Base-by-base conservation (phyloP, 1,139 yeast species). In the Zygosaccharomyces pseudobailii region DNA sequence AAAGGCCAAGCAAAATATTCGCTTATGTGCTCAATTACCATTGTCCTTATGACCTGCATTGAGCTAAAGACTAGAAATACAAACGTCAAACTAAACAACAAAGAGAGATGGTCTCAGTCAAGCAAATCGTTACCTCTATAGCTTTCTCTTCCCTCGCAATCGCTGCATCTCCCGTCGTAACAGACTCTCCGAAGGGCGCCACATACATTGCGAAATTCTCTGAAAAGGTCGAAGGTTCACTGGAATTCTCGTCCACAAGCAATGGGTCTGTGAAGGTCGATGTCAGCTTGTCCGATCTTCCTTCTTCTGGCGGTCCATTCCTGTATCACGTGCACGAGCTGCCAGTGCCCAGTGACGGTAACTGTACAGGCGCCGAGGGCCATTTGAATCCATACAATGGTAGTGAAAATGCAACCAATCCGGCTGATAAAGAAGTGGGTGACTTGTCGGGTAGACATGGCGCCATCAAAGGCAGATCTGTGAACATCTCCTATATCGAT, bases 391-490 rank as follows among this genome's bases (percentile, higher is more conserved):
- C 84, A 9, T 79, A 70, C 58, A 57, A 66, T 40, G 81, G 79
- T 2, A 61, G 72, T 17, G 60, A 68, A 3, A 69, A 69, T 42
- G 79, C 83, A 62, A 73, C 71, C 39, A 55, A 56, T 10, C 72
- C 73, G 50, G 71, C 70, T 20, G 71, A 72, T 55, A 82, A 81
- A 62, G 78, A 77, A 62, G 73, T 79, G 27, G 85, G 86, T 39
- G 84, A 80, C 58, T 74, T 80, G 54, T 75, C 82, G 39, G 85
- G 85, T 28, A 80, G 80, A 58, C 83, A 80, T 61, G 86, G 85
- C 3, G 70, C 70, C 65, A 76, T 80, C 53, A 71, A 77, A 56
- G 70, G 79, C 23, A 78, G 82, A 3, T 77, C 82, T 56, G 76
- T 73, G 62, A 79, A 77, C 58, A 68, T 76, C 24, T 71, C 70